phyloP scores from a whole-genome alignment of 1,284 basidiomycete species.

The Naganishia liquefaciens region DNA sequence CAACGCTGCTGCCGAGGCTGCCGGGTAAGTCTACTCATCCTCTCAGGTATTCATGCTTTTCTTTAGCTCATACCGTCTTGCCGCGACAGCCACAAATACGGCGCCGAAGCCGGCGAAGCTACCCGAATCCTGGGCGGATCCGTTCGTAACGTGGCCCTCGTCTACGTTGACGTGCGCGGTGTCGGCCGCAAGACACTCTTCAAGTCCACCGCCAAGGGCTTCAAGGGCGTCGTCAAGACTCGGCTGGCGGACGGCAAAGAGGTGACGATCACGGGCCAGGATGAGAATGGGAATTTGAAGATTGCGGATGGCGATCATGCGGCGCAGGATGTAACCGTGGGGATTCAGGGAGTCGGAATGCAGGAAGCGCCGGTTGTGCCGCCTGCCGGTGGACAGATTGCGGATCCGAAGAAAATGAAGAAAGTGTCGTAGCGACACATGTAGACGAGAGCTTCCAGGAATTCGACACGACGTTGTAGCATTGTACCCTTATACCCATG shows the following conservation, averaged over 20 bases:
- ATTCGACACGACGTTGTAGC: neutral
- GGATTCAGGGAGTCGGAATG: constrained; percentile 18
- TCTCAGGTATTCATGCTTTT: too few relatives aligned
- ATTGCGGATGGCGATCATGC: constrained; percentile 25
- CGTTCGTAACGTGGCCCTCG: constrained; percentile 67
- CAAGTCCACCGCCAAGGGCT: constrained; percentile 55
- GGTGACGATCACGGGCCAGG: constrained; percentile 29
- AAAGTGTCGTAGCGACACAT: neutral
- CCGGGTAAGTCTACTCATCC: constrained; percentile 59
- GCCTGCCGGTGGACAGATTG: neutral
- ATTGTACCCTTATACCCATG: neutral
- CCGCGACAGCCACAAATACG: constrained; percentile 58
- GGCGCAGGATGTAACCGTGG: constrained; percentile 25
- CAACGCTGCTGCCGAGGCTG: constrained; percentile 61
- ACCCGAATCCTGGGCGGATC: constrained; percentile 64
- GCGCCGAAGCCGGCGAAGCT: constrained; percentile 64
- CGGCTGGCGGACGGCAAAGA: constrained; percentile 28
- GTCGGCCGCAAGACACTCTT: constrained; percentile 69
- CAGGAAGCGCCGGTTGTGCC: neutral
- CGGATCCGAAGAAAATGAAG: constrained; percentile 16
- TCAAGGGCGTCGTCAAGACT: constrained; percentile 47
- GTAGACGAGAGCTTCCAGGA: neutral
- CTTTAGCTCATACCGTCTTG: constrained; percentile 5
- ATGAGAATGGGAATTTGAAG: constrained; percentile 25
- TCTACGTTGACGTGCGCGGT: constrained; percentile 73